Percentiles rank a stretch among this genome's conserved stretches.
phyloP scores from a whole-genome alignment of 768 basidiomycete species.

The Pisolithus albus region DNA sequence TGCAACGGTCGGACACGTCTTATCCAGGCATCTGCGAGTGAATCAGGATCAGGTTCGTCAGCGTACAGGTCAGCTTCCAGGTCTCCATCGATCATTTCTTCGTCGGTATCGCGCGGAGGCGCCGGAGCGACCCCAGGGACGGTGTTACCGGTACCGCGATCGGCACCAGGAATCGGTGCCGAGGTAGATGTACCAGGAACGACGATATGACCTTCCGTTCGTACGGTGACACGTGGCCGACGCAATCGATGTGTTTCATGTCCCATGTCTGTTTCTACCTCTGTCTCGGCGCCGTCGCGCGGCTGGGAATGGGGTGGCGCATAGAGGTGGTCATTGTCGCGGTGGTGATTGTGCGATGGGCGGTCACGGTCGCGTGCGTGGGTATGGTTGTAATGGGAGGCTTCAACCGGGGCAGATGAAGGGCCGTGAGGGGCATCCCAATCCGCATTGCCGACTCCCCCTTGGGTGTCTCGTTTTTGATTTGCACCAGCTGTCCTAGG shows the following conservation, averaged over 20 bases:
- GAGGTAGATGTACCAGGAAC: conserved; percentile 4
- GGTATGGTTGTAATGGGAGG: background rate
- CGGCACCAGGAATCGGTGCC: conserved; percentile 5
- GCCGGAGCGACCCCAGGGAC: background rate
- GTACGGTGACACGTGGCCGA: conserved; percentile 19
- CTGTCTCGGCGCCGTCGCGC: conserved; percentile 28
- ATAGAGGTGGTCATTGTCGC: conserved; percentile 9
- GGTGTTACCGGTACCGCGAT: too few relatives aligned
- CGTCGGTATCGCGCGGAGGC: conserved; percentile 12
- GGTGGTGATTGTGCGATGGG: background rate
- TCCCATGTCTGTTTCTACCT: conserved; percentile 24
- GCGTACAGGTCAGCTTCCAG: conserved; percentile 4
- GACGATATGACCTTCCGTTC: conserved; percentile 20
- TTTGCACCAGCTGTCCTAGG: background rate
- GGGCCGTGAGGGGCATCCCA: conserved; percentile 12
- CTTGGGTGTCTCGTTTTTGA: background rate
- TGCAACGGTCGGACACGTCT: background rate
- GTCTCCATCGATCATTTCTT: conserved; percentile 25
- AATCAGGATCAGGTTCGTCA: conserved; percentile 6
- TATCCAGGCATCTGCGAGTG: background rate
- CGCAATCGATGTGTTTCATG: conserved; percentile 9
- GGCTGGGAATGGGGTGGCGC: conserved; percentile 17
- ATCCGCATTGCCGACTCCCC: conserved; percentile 8
- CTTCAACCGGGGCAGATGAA: background rate
- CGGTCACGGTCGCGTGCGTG: background rate